Base-by-base conservation (phyloP, 2,329 filamentous ascomycete genomes). In the Mycosphaerella sp. region DNA sequence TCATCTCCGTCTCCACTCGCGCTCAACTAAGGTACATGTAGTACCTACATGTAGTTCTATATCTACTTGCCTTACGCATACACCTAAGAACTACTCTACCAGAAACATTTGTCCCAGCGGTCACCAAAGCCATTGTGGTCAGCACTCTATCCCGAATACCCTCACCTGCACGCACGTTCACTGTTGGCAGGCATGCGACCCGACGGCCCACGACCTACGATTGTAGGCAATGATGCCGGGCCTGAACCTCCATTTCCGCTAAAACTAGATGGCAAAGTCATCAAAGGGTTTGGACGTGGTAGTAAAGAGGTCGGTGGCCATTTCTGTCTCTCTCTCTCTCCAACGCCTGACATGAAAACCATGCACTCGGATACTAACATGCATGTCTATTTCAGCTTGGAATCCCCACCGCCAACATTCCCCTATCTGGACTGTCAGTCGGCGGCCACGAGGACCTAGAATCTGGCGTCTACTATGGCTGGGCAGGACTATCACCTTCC, bases 381-480 rank as follows among this genome's bases (percentile, higher is more conserved):
- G 12, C 8, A 18, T 14, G 4, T 42, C 39, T 44, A 48, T 48
- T 40, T 48, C 57, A 94, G 84, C 87, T 97, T 66, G 91, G 91
- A 62, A 96, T 97, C 68, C 93, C 93, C 2, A 97, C 93, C 1
- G 93, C 93, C 67, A 98, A 97, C 75, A 85, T 86, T 64, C 82
- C 82, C 7, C 71, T 84, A 53, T 75, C 77, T 12, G 79, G 79
- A 25, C 82, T 97, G 40, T 82, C 82, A 62, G 85, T 91, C 44
- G 84, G 86, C 69, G 76, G 78, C 48, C 64, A 80, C 62, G 69
- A 76, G 6, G 73, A 79, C 59, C 76, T 87, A 49, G 75, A 80
- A 52, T 87, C 84, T 1, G 93, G 93, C 58, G 87, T 97, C 57
- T 97, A 97, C 78, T 97, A 90, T 67, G 93, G 93, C 64, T 95